phyloP scores from a whole-genome alignment of 2,329 filamentous ascomycete species.

The Diaporthe vaccinii region DNA sequence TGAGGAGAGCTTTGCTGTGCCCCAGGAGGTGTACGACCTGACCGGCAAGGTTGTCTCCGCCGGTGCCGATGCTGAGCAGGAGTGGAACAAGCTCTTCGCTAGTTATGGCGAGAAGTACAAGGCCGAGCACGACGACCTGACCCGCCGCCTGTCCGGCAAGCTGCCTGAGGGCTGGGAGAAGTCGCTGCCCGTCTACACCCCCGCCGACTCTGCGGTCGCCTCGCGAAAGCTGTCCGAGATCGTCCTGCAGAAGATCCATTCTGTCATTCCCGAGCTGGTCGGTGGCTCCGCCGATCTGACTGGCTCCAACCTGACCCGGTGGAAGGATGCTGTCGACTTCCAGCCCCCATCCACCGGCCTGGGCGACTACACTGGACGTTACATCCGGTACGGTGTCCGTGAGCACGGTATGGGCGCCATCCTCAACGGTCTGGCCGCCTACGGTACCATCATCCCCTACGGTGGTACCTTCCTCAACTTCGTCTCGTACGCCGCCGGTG shows the following conservation, averaged over 20 bases:
- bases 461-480: conserved; percentile 99
- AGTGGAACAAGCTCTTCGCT: conserved; percentile 94
- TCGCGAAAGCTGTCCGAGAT: conserved; percentile 97
- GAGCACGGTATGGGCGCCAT: conserved; percentile 94
- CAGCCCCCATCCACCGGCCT: conserved; percentile 89
- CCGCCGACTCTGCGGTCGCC: conserved; percentile 85
- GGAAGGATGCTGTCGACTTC: conserved; percentile 98
- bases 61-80: conserved; percentile 89
- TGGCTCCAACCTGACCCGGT: conserved; percentile 97
- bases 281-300: conserved; percentile 98
- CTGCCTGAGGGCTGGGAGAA: conserved; percentile 98
- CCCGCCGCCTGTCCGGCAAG: conserved; percentile 82
- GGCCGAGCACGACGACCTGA: conserved; percentile 83
- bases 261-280: conserved; percentile 87
- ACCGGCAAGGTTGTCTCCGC: conserved; percentile 88
- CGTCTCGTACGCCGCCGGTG: conserved; percentile 95
- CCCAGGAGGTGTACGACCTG: conserved; percentile 92
- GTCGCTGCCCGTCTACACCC: conserved; percentile 89
- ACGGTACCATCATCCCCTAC: conserved; percentile 94
- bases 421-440: conserved; percentile 95
- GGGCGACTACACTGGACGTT: conserved; percentile 91
- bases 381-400: conserved; percentile 92
- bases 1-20: conserved; percentile 90
- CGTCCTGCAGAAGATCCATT: conserved; percentile 89
- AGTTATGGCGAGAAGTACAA: conserved; percentile 87